These are phyloP conservation scores for Platanthera guangdongensis DNA, from an alignment of 106 monocot genomes.

Conservation along the genomic window DNA sequence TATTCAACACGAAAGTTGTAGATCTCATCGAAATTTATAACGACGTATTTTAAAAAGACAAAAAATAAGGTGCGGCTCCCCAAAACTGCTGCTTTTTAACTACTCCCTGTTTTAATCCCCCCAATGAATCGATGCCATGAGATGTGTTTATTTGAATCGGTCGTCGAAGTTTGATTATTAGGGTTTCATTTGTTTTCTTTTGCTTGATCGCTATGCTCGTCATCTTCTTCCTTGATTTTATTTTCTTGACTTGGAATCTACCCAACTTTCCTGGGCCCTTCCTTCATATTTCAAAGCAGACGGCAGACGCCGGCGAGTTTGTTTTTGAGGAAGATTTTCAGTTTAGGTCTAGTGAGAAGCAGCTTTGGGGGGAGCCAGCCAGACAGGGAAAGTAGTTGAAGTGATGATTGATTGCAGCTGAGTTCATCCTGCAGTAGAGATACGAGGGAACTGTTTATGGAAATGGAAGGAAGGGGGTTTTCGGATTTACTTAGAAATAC, in stretches of 20 bases:
- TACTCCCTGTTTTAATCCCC: too few relatives aligned
- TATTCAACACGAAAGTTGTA: too few relatives aligned
- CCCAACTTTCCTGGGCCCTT: constrained; percentile 1
- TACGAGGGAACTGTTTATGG: constrained; percentile 20
- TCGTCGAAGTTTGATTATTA: background rate
- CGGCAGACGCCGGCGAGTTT: background rate
- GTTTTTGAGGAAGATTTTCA: background rate
- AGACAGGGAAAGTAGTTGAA: background rate
- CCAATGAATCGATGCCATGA: background rate
- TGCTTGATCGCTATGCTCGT: constrained; percentile 4
- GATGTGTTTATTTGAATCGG: background rate
- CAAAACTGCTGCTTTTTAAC: too few relatives aligned
- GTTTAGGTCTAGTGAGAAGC: background rate
- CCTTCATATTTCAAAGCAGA: background rate
- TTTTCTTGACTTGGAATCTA: constrained; percentile 3
- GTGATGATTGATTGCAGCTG: background rate
- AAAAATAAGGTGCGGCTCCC: too few relatives aligned
- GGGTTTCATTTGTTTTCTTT: background rate
- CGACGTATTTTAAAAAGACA: too few relatives aligned
- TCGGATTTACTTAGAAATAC: constrained; percentile 48
- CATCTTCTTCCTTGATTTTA: background rate
- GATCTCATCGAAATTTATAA: too few relatives aligned
- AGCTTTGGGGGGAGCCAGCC: background rate
- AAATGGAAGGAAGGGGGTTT: constrained; percentile 47
- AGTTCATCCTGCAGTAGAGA: background rate